phyloP scores from a whole-genome alignment of 192 early-diverging fungal species.

The Coemansia sp. region DNA sequence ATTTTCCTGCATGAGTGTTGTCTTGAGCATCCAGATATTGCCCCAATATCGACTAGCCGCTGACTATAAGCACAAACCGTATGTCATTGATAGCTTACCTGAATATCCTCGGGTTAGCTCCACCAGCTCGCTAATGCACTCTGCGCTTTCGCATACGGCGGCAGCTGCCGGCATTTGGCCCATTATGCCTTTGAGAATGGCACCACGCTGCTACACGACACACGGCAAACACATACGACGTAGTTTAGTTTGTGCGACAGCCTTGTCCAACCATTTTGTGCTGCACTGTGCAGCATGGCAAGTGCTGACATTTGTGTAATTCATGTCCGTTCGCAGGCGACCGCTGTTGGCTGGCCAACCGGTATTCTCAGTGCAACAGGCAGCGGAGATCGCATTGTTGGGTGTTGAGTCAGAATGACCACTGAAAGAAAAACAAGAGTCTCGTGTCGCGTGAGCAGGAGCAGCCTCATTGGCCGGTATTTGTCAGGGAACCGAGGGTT shows the following conservation, averaged over 20 bases:
- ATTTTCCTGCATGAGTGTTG: neutral
- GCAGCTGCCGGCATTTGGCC: conserved; percentile 57
- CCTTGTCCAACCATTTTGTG: neutral
- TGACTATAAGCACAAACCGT: conserved; percentile 3
- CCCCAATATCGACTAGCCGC: neutral
- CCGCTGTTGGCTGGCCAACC: conserved; percentile 9
- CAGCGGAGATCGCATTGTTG: neutral
- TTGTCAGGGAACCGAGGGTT: neutral
- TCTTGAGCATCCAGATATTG: neutral
- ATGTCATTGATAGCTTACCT: conserved; percentile 20
- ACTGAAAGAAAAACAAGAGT: neutral
- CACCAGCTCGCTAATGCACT: conserved; percentile 46
- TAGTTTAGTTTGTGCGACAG: conserved; percentile 4
- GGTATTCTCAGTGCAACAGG: neutral
- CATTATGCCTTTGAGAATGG: conserved; percentile 61
- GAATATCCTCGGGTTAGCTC: conserved; percentile 53
- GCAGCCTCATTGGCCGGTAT: neutral
- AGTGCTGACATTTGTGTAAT: no score
- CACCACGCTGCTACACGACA: conserved; percentile 52
- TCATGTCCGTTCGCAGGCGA: neutral
- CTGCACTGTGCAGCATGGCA: no score
- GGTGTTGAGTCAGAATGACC: neutral
- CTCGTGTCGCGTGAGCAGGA: neutral
- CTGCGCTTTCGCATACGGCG: conserved; percentile 32
- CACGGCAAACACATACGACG: neutral